Conservation (phyloP, 2,329 filamentous ascomycete species). For the Lecanosticta acicola region DNA sequence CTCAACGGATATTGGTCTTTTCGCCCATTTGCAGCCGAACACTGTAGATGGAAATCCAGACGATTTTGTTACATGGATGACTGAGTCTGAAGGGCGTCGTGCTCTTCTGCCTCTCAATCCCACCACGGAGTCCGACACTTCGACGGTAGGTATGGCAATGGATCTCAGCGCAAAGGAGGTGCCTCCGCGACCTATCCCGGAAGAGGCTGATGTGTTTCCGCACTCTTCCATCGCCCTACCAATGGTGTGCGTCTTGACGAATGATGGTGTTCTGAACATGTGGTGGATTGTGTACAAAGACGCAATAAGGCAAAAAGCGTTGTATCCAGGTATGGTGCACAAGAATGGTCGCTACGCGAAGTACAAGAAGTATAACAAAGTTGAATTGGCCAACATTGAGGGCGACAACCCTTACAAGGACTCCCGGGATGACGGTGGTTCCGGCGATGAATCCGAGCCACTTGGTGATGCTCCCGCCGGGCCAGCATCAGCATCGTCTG, state of each 20-base stretch:
- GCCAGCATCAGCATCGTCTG: background rate
- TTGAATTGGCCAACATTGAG: background rate
- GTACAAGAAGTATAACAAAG: conserved; percentile 4
- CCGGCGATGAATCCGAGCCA: background rate
- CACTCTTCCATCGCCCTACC: conserved; percentile 77
- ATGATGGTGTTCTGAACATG: conserved; percentile 74
- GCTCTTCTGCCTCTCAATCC: conserved; percentile 32
- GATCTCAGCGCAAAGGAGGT: conserved; percentile 51
- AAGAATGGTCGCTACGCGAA: conserved; percentile 4
- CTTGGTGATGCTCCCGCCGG: background rate
- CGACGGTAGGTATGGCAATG: conserved; percentile 69
- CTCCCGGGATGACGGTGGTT: background rate
- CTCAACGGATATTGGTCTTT: conserved; percentile 69
- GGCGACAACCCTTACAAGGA: background rate
- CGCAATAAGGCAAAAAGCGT: background rate
- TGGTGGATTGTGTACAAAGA: conserved; percentile 84
- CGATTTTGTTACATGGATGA: conserved; percentile 1
- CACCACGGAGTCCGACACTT: conserved; percentile 60
- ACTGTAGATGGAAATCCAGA: background rate
- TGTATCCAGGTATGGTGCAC: conserved; percentile 7
- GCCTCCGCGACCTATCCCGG: conserved; percentile 20
- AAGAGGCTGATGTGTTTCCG: conserved; percentile 63
- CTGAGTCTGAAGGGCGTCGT: conserved; percentile 1
- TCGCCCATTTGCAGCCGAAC: conserved; percentile 63
- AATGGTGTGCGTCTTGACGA: conserved; percentile 75